Base-by-base conservation (phyloP, 495 filamentous ascomycete species). In the Talaromyces adpressus region DNA sequence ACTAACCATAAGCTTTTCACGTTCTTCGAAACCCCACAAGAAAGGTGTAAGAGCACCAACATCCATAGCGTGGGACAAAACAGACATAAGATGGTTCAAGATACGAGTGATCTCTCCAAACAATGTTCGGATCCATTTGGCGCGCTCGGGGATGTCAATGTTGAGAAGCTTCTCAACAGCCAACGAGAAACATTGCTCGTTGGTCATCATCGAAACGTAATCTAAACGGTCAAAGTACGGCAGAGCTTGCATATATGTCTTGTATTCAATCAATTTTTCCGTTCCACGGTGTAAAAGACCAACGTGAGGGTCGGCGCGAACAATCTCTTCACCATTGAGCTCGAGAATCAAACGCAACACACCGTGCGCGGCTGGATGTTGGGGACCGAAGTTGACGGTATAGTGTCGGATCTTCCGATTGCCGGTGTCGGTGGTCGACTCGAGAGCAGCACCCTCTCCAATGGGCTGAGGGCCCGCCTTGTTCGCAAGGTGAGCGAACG, bases 161-260 rank as follows among this genome's bases (percentile, higher is more conserved):
- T 99, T 99, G 70, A 99, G 78, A 58, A 99, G 83, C 85, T 98
- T 99, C 83, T 99, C 95, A 60, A 97, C 93, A 39, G 91, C 95
- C 61, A 99, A 81, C 12, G 91, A 85, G 75, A 89, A 99, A 70
- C 93, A 97, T 79, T 99, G 95, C 82, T 99, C 95, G 77, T 97
- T 97, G 66, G 94, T 98, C 94, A 98, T 98, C 95, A 99, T 99
- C 73, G 92, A 96, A 62, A 97, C 93, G 75, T 99, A 99, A 75
- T 99, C 95, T 74, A 99, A 80, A 65, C 95, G 90, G 80, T 99
- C 95, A 73, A 99, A 99, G 80, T 99, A 99, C 34, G 95, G 95
- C 72, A 99, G 81, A 61, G 95, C 95, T 74, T 99, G 95, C 69
- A 98, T 86, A 74, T 99, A 99, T 58, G 92, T 96, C 84, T 94